Evolutionary conservation across 345 rosid species (phyloP).

Genomic region (Laguncularia racemosa): DNA sequence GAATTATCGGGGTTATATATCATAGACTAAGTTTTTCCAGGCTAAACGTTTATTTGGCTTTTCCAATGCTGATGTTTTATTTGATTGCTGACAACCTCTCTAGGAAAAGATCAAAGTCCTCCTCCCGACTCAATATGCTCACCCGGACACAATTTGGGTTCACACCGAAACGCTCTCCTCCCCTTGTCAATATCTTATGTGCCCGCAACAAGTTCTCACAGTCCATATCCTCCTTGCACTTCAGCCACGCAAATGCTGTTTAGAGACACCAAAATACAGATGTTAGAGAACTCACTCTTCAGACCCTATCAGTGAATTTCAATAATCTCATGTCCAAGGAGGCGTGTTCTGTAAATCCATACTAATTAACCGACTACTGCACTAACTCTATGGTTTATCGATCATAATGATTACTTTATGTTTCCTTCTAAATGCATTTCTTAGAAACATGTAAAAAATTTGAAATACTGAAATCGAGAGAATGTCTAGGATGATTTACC

Average conservation of each 20-base stretch:
- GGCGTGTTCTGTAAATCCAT: no score
- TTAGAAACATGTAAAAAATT: not conserved
- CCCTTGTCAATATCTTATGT: conserved; percentile 42
- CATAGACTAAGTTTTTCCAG: no score
- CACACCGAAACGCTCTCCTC: conserved; percentile 55
- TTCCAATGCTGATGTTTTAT: conserved; percentile 1
- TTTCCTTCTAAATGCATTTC: no score
- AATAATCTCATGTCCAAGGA: no score
- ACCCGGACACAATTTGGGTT: conserved; percentile 40
- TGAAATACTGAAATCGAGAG: not conserved
- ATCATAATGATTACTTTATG: no score
- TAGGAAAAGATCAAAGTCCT: conserved; percentile 43
- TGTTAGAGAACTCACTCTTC: not conserved
- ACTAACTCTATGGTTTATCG: no score
- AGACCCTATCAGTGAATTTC: not conserved
- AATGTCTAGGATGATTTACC: conserved; percentile 28
- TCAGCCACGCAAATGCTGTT: conserved; percentile 82
- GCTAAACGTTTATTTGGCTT: not conserved
- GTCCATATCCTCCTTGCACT: conserved; percentile 47
- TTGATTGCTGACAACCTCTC: conserved; percentile 52
- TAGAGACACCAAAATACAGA: not conserved
- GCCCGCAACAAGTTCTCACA: conserved; percentile 33
- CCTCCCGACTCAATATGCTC: conserved; percentile 66
- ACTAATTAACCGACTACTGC: no score
- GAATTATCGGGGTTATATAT: conserved; percentile 6